Percentiles rank a stretch among this genome's conserved stretches.
phyloP scores from a whole-genome alignment of 371 early-diverging fungal species.

The Basidiobolus heterosporus region DNA sequence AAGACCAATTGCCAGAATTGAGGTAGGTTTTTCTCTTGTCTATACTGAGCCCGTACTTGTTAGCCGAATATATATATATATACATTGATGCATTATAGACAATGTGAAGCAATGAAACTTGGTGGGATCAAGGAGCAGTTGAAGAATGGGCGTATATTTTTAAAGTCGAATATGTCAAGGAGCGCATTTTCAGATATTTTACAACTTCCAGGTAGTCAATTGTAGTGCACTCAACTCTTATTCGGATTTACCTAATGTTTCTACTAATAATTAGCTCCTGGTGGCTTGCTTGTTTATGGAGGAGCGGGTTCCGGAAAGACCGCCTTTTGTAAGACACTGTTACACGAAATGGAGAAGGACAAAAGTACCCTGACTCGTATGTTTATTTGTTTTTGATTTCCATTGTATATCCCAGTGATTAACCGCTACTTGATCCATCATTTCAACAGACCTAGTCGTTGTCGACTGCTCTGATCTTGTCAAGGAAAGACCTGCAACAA shows the following conservation, averaged over 20 bases:
- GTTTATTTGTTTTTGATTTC: no score
- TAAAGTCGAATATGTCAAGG: neutral
- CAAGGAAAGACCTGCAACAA: slow-evolving; percentile 36
- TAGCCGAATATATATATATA: no score
- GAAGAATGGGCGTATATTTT: neutral
- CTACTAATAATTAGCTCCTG: slow-evolving; percentile 18
- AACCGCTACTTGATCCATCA: neutral
- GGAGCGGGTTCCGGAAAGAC: slow-evolving; percentile 80
- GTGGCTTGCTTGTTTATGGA: slow-evolving; percentile 66
- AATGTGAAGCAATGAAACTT: neutral
- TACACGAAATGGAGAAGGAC: slow-evolving; percentile 18
- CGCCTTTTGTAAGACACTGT: slow-evolving; percentile 33
- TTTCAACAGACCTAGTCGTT: slow-evolving; percentile 8
- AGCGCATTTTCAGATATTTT: neutral
- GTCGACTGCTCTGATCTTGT: slow-evolving; percentile 46
- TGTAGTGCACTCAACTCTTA: neutral
- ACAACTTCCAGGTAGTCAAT: neutral
- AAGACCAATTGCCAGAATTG: no score
- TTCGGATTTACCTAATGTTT: neutral
- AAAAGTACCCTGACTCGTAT: slow-evolving; percentile 34
- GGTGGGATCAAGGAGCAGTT: neutral
- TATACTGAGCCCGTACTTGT: no score
- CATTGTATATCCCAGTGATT: neutral
- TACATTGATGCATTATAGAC: no score
- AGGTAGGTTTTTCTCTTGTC: no score